Conservation (phyloP, 2,329 filamentous ascomycete species). For the Alternaria sp. region DNA sequence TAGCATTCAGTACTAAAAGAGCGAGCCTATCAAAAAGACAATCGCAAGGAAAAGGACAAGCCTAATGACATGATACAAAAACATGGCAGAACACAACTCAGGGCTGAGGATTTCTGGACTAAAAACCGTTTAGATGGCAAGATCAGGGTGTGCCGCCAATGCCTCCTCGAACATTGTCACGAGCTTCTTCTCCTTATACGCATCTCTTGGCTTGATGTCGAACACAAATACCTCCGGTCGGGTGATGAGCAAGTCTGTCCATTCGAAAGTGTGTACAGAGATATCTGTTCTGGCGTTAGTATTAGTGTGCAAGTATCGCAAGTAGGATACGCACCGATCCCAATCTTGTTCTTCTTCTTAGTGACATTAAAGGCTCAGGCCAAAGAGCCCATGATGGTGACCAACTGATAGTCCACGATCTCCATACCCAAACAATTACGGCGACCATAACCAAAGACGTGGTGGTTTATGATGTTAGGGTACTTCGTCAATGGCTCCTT, state of each 20-base stretch:
- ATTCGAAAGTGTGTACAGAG: slow-evolving; percentile 2
- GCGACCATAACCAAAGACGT: slow-evolving; percentile 26
- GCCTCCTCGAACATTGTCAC: slow-evolving; percentile 11
- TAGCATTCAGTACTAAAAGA: not conserved
- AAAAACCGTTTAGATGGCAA: not conserved
- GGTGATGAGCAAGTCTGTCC: slow-evolving; percentile 13
- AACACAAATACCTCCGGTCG: slow-evolving; percentile 9
- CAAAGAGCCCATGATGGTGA: slow-evolving; percentile 19
- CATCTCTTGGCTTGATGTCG: slow-evolving; percentile 10
- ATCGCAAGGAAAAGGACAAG: not conserved
- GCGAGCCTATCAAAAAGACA: not conserved
- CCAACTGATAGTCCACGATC: slow-evolving; percentile 25
- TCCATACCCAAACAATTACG: slow-evolving; percentile 24
- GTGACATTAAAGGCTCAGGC: slow-evolving; percentile 26
- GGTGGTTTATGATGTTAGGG: slow-evolving; percentile 22
- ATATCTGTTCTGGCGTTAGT: slow-evolving; percentile 1
- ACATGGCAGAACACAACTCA: not conserved
- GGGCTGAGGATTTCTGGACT: not conserved
- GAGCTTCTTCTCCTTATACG: slow-evolving; percentile 6
- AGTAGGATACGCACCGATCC: not conserved
- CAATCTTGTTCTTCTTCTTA: slow-evolving; percentile 13
- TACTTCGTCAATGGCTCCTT: slow-evolving; percentile 22
- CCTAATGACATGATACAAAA: not conserved
- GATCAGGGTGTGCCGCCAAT: slow-evolving; percentile 1
- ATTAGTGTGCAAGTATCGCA: rapidly evolving